Percentiles rank a stretch among this genome's conserved stretches.
Evolutionary conservation across 1,284 basidiomycete species (phyloP).

Genomic region (Ganoderma boninense): DNA sequence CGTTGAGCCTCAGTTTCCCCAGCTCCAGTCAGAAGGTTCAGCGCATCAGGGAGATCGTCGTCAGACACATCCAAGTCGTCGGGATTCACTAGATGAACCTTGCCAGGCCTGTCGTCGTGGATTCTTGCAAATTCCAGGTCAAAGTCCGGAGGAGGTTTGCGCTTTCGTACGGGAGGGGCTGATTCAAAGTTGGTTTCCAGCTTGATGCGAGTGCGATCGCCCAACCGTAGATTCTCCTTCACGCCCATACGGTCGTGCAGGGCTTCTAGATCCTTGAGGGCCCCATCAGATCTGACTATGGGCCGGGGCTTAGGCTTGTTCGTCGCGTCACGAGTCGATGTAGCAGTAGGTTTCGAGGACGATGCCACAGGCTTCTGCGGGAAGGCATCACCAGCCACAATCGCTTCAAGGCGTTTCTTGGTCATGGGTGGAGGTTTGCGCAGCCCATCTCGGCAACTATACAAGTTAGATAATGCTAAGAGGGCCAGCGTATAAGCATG

Average conservation of each 20-base stretch:
- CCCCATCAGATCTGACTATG: constrained; percentile 39
- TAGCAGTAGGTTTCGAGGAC: not conserved
- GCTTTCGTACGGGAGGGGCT: constrained; percentile 19
- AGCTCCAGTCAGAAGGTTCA: constrained; percentile 42
- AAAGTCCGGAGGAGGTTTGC: constrained; percentile 53
- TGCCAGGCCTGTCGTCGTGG: constrained; percentile 39
- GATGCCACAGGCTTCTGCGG: not conserved
- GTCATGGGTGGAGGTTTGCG: constrained; percentile 56
- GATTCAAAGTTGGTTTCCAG: constrained; percentile 40
- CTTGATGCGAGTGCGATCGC: constrained; percentile 56
- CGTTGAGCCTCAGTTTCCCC: constrained; percentile 10
- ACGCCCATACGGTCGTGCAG: constrained; percentile 56
- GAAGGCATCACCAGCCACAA: constrained; percentile 22
- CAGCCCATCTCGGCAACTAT: constrained; percentile 77
- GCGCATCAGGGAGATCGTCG: constrained; percentile 56
- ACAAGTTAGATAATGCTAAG: constrained; percentile 13
- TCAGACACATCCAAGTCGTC: constrained; percentile 40
- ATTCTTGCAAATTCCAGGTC: constrained; percentile 61
- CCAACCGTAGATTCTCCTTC: constrained; percentile 48
- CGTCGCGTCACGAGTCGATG: not conserved
- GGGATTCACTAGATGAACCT: constrained; percentile 22
- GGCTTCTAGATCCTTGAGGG: constrained; percentile 52
- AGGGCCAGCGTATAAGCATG: constrained; percentile 4
- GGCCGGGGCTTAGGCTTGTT: constrained; percentile 30
- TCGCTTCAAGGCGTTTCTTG: constrained; percentile 40